Conservation (phyloP, 176 grass and related monocot species). For the Zea mays region Zm-B73-REFERENCE-NAM-5.0 NC_050099.1:158852001-158852500, state of each 20-base stretch:
- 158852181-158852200: not conserved
- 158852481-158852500: slow-evolving; percentile 44
- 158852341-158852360: slow-evolving; percentile 28
- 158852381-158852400: slow-evolving; percentile 32
- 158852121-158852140: not conserved
- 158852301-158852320: not conserved
- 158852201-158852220: not conserved
- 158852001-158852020: too few species aligned
- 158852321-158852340: not conserved
- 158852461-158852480: slow-evolving; percentile 66
- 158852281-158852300: slow-evolving; percentile 16
- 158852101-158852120: not conserved
- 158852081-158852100: too few species aligned
- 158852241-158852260: slow-evolving; percentile 22
- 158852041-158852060: too few species aligned
- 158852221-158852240: not conserved
- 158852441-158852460: slow-evolving; percentile 61
- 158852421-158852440: slow-evolving; percentile 45
- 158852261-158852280: not conserved
- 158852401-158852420: slow-evolving; percentile 39
- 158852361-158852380: slow-evolving; percentile 3
- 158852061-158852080: too few species aligned
- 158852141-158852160: not conserved
- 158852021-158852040: too few species aligned
- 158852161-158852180: too few species aligned